These are phyloP conservation scores for Penicillium robsamsonii DNA, from an alignment of 495 filamentous ascomycete genomes.

Conservation along the genomic window DNA sequence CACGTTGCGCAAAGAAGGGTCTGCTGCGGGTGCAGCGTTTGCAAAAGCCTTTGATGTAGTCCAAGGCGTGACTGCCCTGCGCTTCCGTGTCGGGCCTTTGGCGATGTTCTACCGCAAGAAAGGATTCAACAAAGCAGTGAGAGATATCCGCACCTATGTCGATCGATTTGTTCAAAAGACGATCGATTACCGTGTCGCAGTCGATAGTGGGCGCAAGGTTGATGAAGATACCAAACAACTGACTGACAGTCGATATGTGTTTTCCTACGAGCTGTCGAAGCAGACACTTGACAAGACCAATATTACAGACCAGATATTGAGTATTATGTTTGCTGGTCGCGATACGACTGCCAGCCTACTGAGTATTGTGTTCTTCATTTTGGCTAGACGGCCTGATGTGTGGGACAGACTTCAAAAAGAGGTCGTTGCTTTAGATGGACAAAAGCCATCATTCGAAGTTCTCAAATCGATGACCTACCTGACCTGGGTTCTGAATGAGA, in stretches of 20 bases:
- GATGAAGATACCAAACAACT: not conserved
- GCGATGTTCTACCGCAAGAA: not conserved
- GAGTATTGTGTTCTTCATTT: constrained; percentile 50
- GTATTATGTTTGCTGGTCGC: constrained; percentile 55
- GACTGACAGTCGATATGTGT: constrained; percentile 17
- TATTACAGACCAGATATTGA: constrained; percentile 21
- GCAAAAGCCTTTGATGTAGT: constrained; percentile 10
- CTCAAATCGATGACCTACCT: constrained; percentile 51
- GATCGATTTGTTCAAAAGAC: constrained; percentile 16
- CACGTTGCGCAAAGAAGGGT: constrained; percentile 24
- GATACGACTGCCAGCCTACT: constrained; percentile 61
- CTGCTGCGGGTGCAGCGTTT: constrained; percentile 6
- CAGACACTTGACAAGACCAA: constrained; percentile 15
- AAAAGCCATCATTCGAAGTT: constrained; percentile 40
- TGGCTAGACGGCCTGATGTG: constrained; percentile 47
- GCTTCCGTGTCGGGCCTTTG: constrained; percentile 7
- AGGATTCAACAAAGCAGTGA: not conserved
- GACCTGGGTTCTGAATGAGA: constrained; percentile 48
- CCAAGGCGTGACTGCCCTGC: constrained; percentile 5
- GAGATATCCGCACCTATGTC: not conserved
- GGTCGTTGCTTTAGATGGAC: constrained; percentile 16
- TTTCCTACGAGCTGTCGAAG: constrained; percentile 17
- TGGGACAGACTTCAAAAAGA: constrained; percentile 42
- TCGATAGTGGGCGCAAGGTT: not conserved
- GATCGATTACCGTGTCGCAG: constrained; percentile 11